Evolutionary conservation across 2,329 filamentous ascomycete genomes (phyloP), one percentile per base, ranked within the genome.

Genomic region (Penicillium digitatum): DNA sequence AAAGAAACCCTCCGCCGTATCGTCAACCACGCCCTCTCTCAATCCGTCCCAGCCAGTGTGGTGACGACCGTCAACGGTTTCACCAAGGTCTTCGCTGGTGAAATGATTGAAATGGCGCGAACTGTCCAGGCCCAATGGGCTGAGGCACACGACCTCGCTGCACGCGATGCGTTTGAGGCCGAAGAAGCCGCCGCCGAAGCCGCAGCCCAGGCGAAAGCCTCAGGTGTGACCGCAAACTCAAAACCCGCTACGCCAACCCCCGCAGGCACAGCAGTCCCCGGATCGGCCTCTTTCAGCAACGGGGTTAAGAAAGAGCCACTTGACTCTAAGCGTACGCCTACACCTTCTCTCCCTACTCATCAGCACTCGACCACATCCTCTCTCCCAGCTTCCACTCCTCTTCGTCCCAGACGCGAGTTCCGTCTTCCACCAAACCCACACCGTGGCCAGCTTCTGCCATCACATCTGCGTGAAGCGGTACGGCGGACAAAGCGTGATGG

Each of bases 11-110:
- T 81, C 14, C 77, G 78, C 54, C 69, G 78, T 62, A 81, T 88
- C 58, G 83, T 85, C 58, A 88, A 88, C 63, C 83, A 86, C 67
- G 86, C 84, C 1, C 79, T 88, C 37, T 84, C 82, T 1, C 85
- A 88, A 67, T 86, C 82, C 44, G 84, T 88, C 6, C 85, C 85
- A 1, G 78, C 80, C 27, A 83, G 81, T 58, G 83, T 87, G 49
- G 81, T 87, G 37, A 84, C 82, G 14, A 82, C 82, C 6, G 83
- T 88, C 49, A 82, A 81, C 39, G 82, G 82, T 11, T 87, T 85
- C 66, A 82, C 82, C 20, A 88, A 88, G 69, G 79, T 85, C 59
- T 87, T 87, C 70, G 82, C 84, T 12, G 85, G 84, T 48, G 82
- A 86, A 62, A 78, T 88, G 54, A 80, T 87, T 52, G 85, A 88